Base-by-base conservation (phyloP, 805 yeast species). In the Blastobotrys peoriensis region DNA sequence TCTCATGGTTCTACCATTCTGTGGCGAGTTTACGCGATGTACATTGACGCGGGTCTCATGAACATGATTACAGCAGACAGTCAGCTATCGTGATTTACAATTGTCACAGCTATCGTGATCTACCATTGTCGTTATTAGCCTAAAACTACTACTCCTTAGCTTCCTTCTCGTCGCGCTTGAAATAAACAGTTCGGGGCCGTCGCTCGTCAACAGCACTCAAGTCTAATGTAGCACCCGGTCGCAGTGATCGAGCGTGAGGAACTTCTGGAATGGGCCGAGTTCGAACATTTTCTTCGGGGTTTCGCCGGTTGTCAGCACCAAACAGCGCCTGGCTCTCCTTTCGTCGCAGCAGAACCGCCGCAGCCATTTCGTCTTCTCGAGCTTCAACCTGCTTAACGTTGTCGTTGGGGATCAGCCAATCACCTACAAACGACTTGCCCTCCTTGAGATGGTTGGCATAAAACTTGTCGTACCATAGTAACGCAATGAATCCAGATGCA, bases 181-280 rank as follows among this genome's bases (percentile, higher is more conserved):
- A 41, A 23, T 44, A 40, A 20, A 43, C 46, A 10, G 59, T 44
- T 17, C 61, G 60, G 13, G 58, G 58, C 17, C 64, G 51, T 36
- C 66, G 57, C 52, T 55, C 62, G 33, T 51, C 53, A 10, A 62
- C 34, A 10, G 39, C 33, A 15, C 46, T 47, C 30, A 50, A 40
- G 33, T 59, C 61, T 22, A 58, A 35, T 10, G 51, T 51, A 9
- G 48, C 46, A 36, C 54, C 55, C 2, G 56, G 41, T 44, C 53
- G 53, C 36, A 50, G 47, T 18, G 56, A 55, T 10, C 66, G 54
- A 44, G 46, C 46, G 17, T 36, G 39, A 6, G 56, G 45, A 3
- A 55, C 56, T 10, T 42, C 57, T 27, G 64, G 64, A 36, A 62
- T 63, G 3, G 66, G 66, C 38, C 50, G 48, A 22, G 53, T 41